phyloP scores from a whole-genome alignment of 208 protist species.

The Leishmania lainsoni region DNA sequence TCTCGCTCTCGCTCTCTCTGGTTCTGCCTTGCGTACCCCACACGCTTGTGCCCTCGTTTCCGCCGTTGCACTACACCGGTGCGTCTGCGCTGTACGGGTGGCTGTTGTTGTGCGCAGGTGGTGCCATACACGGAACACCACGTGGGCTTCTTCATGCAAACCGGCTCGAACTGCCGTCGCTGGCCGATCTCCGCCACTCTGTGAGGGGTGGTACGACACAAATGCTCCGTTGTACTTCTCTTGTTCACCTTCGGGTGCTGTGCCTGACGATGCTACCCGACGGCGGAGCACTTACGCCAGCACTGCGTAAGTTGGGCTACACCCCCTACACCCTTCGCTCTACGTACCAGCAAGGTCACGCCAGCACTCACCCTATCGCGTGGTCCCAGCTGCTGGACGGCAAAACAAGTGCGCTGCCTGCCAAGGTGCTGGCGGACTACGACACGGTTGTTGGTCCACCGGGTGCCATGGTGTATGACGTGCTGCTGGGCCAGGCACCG shows the following conservation, averaged over 20 bases:
- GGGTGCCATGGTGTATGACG: slow-evolving; percentile 49
- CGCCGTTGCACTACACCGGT: background rate
- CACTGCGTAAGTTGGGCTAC: slow-evolving; percentile 66
- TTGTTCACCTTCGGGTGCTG: slow-evolving; percentile 50
- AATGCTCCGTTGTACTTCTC: slow-evolving; percentile 25
- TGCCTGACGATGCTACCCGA: slow-evolving; percentile 75
- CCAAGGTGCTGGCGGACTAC: slow-evolving; percentile 50
- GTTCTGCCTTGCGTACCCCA: background rate
- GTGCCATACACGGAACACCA: background rate
- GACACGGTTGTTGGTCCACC: slow-evolving; percentile 69
- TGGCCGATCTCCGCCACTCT: background rate
- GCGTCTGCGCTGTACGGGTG: background rate
- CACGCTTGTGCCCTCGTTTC: background rate
- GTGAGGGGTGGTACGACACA: background rate
- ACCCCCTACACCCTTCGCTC: slow-evolving; percentile 63
- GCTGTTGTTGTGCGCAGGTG: background rate
- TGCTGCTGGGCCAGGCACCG: slow-evolving; percentile 61
- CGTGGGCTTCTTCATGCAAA: background rate
- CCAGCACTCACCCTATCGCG: slow-evolving; percentile 47
- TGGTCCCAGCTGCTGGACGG: slow-evolving; percentile 53
- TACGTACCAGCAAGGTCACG: slow-evolving; percentile 49
- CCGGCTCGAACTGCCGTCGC: background rate
- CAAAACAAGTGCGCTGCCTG: slow-evolving; percentile 7
- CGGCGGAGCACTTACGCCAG: slow-evolving; percentile 56
- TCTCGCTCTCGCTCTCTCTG: background rate